These are phyloP conservation scores for Gossypium rotundifolium DNA, from an alignment of 345 rosid genomes.

Conservation along the genomic window DNA sequence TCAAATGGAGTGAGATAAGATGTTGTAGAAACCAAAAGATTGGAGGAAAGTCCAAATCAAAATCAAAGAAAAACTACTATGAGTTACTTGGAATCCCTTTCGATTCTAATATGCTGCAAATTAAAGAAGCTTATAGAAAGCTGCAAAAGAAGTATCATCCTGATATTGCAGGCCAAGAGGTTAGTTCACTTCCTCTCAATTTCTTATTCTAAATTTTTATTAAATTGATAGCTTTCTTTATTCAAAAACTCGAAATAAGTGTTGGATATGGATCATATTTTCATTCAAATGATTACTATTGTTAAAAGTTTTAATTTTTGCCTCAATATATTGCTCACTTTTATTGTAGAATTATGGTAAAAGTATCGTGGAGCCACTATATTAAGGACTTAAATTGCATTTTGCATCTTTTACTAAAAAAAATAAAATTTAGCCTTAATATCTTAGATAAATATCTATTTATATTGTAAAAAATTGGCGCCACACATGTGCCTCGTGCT, in stretches of 20 bases:
- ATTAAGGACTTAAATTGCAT: too few species aligned
- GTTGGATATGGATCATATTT: too few species aligned
- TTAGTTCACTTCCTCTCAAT: constrained; percentile 4
- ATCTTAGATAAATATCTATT: too few species aligned
- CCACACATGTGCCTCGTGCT: too few species aligned
- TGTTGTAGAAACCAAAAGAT: constrained; percentile 20
- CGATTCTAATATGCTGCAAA: constrained; percentile 34
- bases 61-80: constrained; percentile 36
- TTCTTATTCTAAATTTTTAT: not conserved
- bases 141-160: constrained; percentile 64
- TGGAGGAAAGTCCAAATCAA: constrained; percentile 15
- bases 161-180: constrained; percentile 58
- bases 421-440: too few species aligned
- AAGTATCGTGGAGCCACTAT: too few species aligned
- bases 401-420: rapidly evolving
- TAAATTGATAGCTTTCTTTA: not conserved
- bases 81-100: constrained; percentile 48
- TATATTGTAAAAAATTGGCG: too few species aligned
- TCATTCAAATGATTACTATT: too few species aligned
- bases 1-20: constrained; percentile 20
- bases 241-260: not conserved
- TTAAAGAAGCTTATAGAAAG: constrained; percentile 55
- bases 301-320: too few species aligned
- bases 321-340: too few species aligned
- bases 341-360: too few species aligned